Percentiles rank a stretch among this genome's conserved stretches.
These are phyloP conservation scores for Creolimax fragrantissima DNA, from an alignment of 78 protist genomes.

Conservation along the genomic window DNA sequence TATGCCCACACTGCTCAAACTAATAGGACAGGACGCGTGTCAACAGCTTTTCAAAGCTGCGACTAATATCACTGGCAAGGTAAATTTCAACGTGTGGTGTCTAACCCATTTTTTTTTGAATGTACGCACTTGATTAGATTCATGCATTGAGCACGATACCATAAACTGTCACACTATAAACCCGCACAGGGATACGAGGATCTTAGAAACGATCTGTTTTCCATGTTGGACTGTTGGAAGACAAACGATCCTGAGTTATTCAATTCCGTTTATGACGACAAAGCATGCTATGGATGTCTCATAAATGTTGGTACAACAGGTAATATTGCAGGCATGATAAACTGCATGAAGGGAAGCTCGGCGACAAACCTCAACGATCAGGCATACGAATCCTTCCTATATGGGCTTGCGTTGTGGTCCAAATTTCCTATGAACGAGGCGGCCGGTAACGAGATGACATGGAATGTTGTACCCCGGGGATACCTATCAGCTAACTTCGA, in stretches of 20 bases:
- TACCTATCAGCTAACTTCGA: neutral
- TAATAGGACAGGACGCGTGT: neutral
- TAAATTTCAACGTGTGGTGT: too few relatives aligned
- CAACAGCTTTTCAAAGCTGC: neutral
- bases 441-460: neutral
- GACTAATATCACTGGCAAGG: neutral
- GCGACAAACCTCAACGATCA: neutral
- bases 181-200: neutral
- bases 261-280: neutral
- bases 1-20: neutral
- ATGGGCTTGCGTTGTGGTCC: neutral
- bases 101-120: too few relatives aligned
- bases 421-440: neutral
- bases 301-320: neutral
- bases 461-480: constrained; percentile 11
- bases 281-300: neutral
- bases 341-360: constrained; percentile 6
- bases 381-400: neutral
- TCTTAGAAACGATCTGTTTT: neutral
- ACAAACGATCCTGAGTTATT: neutral
- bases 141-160: too few relatives aligned
- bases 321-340: neutral
- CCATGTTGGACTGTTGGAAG: neutral
- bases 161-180: too few relatives aligned
- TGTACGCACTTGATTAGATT: too few relatives aligned